Evolutionary conservation across 1,284 basidiomycete genomes (phyloP), one percentile per base, ranked within the genome.

Genomic region (Tausonia pullulans): DNA sequence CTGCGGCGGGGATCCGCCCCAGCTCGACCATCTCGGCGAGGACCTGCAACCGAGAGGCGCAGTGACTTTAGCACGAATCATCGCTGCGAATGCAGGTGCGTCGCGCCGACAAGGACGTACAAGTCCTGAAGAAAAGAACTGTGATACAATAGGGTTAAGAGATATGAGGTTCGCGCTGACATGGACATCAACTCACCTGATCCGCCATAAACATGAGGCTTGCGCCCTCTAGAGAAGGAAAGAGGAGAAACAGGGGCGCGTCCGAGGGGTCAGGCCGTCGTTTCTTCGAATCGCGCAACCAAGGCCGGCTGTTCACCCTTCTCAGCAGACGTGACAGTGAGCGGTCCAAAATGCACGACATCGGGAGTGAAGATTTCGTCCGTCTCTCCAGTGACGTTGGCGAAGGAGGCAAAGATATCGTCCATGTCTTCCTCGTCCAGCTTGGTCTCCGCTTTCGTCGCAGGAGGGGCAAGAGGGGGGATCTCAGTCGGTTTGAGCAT

Each of bases 401-500:
- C n/a, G 60, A 61, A 61, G n/a, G 50, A 57, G 40, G 54, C 39
- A 48, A 56, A 62, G 61, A 50, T 45, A 44, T 61, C 60, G 27
- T 61, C 60, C 8, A 53, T 39, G 43, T 61, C 60, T 41, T 53
- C 51, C 11, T 52, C 16, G 27, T 27, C 27, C 27, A 27, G 27
- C 27, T 27, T 27, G 27, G 27, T 27, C 27, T 27, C 27, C 27
- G 27, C 27, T 27, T 27, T 27, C 27, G 27, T n/a, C 44, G 57
- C 60, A 74, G 66, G 67, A 69, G 27, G 90, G 27, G 2, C 27
- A 27, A 27, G 27, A 27, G 27, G 27, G 27, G 27, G 27, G 27
- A 27, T 27, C 27, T 27, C 27, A 27, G 27, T 27, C 27, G 27
- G 27, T 27, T 27, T 27, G 27, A 27, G 27, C 27, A 27, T 27